Percentiles rank a stretch among this genome's conserved stretches.
These are phyloP conservation scores for Raphanus hybrid DNA, from an alignment of 441 rosid genomes.

Conservation along the genomic window DNA sequence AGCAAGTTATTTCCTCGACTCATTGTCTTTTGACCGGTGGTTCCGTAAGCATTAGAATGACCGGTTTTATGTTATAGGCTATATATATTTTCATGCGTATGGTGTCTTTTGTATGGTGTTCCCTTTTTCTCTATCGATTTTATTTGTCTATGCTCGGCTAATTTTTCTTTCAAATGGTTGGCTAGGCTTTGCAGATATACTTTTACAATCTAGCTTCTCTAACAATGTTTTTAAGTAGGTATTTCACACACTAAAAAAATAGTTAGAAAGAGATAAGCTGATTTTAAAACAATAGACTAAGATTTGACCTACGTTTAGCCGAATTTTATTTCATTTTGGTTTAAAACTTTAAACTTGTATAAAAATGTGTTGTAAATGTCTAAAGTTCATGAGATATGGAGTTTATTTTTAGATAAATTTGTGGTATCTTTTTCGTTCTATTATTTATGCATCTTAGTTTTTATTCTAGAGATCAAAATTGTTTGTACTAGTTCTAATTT, in stretches of 20 bases:
- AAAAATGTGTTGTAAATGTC: not conserved
- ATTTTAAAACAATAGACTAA: not conserved
- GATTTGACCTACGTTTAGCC: not conserved
- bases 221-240: not conserved
- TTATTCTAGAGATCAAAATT: not conserved
- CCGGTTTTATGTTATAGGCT: not conserved
- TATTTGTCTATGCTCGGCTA: not conserved
- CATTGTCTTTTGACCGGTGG: not conserved
- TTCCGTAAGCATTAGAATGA: not conserved
- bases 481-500: no score
- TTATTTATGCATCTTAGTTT: not conserved
- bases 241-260: not conserved
- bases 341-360: not conserved
- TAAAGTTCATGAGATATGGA: not conserved
- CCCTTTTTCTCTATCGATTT: not conserved
- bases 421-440: not conserved
- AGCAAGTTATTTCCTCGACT: not conserved
- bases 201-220: not conserved
- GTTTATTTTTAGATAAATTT: not conserved
- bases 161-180: not conserved
- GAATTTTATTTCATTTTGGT: not conserved
- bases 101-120: not conserved
- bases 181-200: not conserved
- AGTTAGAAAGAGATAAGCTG: not conserved
- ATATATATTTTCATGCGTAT: not conserved